Percentiles rank a stretch among this genome's conserved stretches.
Evolutionary conservation across 768 basidiomycete genomes (phyloP).

Genomic region (Lactarius sp.): DNA sequence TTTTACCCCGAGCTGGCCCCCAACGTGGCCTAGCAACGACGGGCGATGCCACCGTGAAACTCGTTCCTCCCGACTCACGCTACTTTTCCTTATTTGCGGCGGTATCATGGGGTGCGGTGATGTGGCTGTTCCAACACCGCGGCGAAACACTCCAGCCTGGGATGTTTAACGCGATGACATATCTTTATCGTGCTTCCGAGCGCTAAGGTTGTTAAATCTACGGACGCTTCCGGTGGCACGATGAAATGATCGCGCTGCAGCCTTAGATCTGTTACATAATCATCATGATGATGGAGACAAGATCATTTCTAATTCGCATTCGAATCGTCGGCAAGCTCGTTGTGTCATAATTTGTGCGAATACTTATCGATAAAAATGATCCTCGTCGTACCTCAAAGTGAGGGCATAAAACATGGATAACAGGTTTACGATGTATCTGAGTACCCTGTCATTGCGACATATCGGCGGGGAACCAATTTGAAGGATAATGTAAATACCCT

Average conservation of each 20-base stretch:
- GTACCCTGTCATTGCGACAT: constrained; percentile 13
- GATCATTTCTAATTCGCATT: background rate
- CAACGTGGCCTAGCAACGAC: constrained; percentile 46
- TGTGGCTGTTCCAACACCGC: constrained; percentile 89
- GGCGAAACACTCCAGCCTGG: constrained; percentile 93
- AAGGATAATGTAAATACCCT: constrained; percentile 10
- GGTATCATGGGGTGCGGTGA: constrained; percentile 89
- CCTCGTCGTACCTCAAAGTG: constrained; percentile 11
- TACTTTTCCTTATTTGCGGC: constrained; percentile 88
- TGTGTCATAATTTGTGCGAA: constrained; percentile 1
- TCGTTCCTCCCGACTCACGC: constrained; percentile 76
- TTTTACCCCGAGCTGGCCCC: constrained; percentile 72
- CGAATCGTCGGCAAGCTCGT: background rate
- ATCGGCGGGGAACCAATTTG: constrained; percentile 12
- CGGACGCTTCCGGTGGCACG: constrained; percentile 82
- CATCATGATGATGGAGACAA: background rate
- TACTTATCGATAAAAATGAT: constrained; percentile 26
- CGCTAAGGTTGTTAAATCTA: constrained; percentile 50
- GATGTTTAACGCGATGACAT: constrained; percentile 95
- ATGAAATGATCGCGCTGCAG: constrained; percentile 66
- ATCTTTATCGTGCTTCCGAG: constrained; percentile 92
- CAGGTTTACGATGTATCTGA: constrained; percentile 16
- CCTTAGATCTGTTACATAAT: constrained; percentile 14
- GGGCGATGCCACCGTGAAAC: constrained; percentile 45
- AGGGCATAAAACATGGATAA: constrained; percentile 11